Base-by-base conservation (phyloP, 306 rosid genomes). In the Pueraria montana region DNA sequence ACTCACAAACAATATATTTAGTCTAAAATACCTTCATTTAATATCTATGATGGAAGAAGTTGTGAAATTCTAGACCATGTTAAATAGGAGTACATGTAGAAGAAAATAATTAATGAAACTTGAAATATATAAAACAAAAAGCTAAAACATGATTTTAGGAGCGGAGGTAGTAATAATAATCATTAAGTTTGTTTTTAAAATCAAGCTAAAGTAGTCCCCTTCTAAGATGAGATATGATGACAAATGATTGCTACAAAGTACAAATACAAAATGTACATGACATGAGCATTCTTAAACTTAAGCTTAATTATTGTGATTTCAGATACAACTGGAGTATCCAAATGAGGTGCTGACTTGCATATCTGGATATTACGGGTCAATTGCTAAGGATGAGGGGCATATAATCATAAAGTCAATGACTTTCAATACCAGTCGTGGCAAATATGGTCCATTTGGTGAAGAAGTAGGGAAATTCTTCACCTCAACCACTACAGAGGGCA, bases 371-470 rank as follows among this genome's bases (percentile, higher is more conserved):
- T 89, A 87, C 81, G 94, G 96, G 36, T 62, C 88, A 75, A 36
- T 87, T 16, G 50, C 83, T 13, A 88, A 65, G 72, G 92, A 87
- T 49, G 95, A 91, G 46, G n/a, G 65, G 18, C 89, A 82, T 8
- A 50, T 70, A 80, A 88, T 91, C 38, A 83, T 95, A 66, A 91
- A 88, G 80, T 93, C 99, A n/a, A 86, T 95, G 72, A 89, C 94
- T 1, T 93, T 95, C 52, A 77, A 74, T 53, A 93, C 98, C 4
- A 93, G 97, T 53, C 86, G 99, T 36, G 99, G 97, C n/a, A 89
- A 89, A 83, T 93, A 93, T 61, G 99, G 99, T 82, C 98, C 99
- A 23, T 95, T 78, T 69, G 98, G 99, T 20, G 98, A 91, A 77
- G 93, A 95, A 87, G 87, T 89, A 11, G 98, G 98, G 58, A 86